Evolutionary conservation across 768 basidiomycete species (phyloP).

Genomic region (Lactarius hengduanensis): DNA sequence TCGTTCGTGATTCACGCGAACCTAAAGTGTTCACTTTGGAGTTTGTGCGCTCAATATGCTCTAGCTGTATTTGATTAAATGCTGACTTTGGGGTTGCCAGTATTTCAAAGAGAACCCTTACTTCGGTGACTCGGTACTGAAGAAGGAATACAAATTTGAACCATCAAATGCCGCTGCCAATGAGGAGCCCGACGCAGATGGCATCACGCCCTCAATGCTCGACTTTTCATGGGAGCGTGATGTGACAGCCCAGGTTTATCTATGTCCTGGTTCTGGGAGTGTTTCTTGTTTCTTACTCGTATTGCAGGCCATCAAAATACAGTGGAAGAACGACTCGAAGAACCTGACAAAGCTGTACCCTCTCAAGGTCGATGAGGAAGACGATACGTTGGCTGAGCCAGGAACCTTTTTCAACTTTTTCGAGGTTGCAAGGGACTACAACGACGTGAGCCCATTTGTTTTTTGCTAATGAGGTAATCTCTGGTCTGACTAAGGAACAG

Average conservation of each 20-base stretch:
- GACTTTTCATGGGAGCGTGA: slow-evolving; percentile 80
- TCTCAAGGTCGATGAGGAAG: slow-evolving; percentile 57
- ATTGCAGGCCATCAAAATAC: slow-evolving; percentile 60
- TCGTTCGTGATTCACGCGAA: slow-evolving; percentile 69
- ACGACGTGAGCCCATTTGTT: slow-evolving; percentile 53
- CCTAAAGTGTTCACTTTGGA: slow-evolving; percentile 81
- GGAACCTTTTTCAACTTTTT: slow-evolving; percentile 92
- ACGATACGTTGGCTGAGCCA: slow-evolving; percentile 60
- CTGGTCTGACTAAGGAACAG: slow-evolving; percentile 39
- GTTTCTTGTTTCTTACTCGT: slow-evolving; percentile 14
- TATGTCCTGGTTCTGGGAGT: not conserved
- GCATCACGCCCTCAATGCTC: slow-evolving; percentile 74
- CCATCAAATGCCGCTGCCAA: slow-evolving; percentile 51
- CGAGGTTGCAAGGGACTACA: slow-evolving; percentile 60
- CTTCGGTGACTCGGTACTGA: slow-evolving; percentile 72
- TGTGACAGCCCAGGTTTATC: slow-evolving; percentile 56
- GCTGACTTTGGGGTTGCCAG: slow-evolving; percentile 39
- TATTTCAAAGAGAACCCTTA: slow-evolving; percentile 85
- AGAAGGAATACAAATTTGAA: slow-evolving; percentile 77
- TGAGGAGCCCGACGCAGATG: slow-evolving; percentile 67
- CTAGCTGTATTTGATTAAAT: slow-evolving; percentile 14
- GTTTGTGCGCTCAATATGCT: slow-evolving; percentile 62
- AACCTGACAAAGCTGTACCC: slow-evolving; percentile 81
- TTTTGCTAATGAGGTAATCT: not conserved
- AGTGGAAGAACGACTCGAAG: slow-evolving; percentile 78